Conservation (phyloP, 140 eudicot genomes). For the Flaveria floridana region DNA sequence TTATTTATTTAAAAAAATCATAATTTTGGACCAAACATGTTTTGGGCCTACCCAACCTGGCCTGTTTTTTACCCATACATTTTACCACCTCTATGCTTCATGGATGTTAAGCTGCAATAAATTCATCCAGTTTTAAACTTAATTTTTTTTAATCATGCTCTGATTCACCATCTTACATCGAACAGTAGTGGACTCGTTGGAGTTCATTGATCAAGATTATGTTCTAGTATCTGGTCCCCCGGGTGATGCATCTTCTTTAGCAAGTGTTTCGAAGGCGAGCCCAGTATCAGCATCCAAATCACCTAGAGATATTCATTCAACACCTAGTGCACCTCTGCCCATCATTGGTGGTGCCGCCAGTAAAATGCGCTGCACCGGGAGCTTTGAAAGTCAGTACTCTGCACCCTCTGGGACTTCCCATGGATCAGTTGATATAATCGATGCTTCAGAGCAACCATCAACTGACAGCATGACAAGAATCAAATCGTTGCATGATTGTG, state of each 20-base stretch:
- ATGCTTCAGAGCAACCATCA: conserved; percentile 68
- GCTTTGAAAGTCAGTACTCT: conserved; percentile 61
- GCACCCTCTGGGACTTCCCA: conserved; percentile 71
- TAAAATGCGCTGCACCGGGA: conserved; percentile 43
- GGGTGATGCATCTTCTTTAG: conserved; percentile 56
- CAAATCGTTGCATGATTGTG: conserved; percentile 68
- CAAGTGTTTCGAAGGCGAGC: conserved; percentile 49
- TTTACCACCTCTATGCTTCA: neutral
- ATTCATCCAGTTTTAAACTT: neutral
- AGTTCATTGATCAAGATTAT: conserved; percentile 83
- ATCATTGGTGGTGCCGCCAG: conserved; percentile 46
- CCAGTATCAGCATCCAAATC: conserved; percentile 43
- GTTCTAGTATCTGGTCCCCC: conserved; percentile 81
- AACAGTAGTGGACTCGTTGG: conserved; percentile 62
- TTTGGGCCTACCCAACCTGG: neutral
- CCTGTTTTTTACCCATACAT: neutral
- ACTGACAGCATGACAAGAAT: conserved; percentile 69
- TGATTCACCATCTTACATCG: conserved; percentile 15
- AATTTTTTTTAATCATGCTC: neutral
- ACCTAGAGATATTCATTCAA: conserved; percentile 37
- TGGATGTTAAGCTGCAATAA: neutral
- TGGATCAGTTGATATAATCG: conserved; percentile 59
- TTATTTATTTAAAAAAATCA: neutral
- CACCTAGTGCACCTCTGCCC: conserved; percentile 53
- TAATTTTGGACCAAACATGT: neutral